Evolutionary conservation across 108 stramenopile genomes (phyloP).

Genomic region (Cyclotella cryptica): DNA sequence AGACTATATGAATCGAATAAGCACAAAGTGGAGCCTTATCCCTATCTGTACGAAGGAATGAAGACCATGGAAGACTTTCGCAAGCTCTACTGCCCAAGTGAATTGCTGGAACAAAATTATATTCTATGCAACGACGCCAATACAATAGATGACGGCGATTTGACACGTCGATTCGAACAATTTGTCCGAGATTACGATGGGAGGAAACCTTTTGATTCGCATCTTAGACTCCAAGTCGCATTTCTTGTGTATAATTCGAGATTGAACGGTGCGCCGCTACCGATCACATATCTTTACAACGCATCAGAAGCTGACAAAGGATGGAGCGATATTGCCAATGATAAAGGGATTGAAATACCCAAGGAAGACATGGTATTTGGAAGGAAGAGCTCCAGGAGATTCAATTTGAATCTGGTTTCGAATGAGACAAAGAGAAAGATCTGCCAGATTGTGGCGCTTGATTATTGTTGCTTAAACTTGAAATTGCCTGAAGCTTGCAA

Average conservation of each 20-base stretch:
- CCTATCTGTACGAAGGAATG: constrained; percentile 46
- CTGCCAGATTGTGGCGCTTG: constrained; percentile 39
- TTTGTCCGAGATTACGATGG: constrained; percentile 54
- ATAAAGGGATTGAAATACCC: constrained; percentile 34
- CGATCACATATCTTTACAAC: constrained; percentile 46
- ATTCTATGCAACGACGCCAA: constrained; percentile 26
- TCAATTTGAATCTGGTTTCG: constrained; percentile 39
- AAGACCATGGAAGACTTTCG: constrained; percentile 32
- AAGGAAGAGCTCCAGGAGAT: constrained; percentile 40
- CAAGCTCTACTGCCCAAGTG: constrained; percentile 30
- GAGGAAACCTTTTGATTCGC: constrained; percentile 46
- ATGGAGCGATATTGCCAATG: constrained; percentile 42
- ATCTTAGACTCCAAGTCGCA: constrained; percentile 46
- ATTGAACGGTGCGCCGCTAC: constrained; percentile 37
- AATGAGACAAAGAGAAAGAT: constrained; percentile 46
- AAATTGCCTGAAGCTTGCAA: constrained; percentile 42
- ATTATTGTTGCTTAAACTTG: constrained; percentile 56
- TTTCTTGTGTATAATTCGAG: constrained; percentile 28
- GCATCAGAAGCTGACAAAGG: constrained; percentile 38
- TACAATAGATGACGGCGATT: constrained; percentile 49
- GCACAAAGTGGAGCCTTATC: constrained; percentile 41
- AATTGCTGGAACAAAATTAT: not conserved
- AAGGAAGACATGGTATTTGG: constrained; percentile 32
- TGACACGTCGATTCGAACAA: constrained; percentile 36
- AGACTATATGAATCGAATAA: constrained; percentile 22